Evolutionary conservation across 2,329 filamentous ascomycete genomes (phyloP).

Genomic region (Exophiala phaeomuriformis): DNA sequence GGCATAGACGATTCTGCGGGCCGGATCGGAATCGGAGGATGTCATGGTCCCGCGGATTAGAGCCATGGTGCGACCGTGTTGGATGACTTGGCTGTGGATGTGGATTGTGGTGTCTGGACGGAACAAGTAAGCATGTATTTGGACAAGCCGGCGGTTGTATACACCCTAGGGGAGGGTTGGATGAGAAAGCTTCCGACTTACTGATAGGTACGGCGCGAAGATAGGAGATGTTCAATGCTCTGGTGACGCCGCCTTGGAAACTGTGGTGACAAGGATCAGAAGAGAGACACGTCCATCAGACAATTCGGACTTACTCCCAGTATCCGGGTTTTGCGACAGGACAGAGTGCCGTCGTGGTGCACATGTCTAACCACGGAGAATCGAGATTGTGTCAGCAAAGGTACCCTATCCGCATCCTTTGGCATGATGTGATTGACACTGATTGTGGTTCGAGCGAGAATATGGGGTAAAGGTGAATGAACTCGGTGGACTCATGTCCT

Average conservation of each 20-base stretch:
- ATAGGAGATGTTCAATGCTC: constrained; percentile 47
- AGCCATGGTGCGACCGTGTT: constrained; percentile 42
- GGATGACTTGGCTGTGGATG: not conserved
- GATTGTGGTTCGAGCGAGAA: too few relatives aligned
- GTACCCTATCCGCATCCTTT: too few relatives aligned
- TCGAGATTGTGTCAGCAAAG: not conserved
- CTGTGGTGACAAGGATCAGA: constrained; percentile 13
- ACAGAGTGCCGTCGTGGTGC: constrained; percentile 45
- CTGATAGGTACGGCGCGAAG: constrained; percentile 44
- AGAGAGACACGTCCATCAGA: not conserved
- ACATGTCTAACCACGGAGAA: constrained; percentile 45
- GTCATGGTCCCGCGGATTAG: constrained; percentile 47
- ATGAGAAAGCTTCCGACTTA: constrained; percentile 19
- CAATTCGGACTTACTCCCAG: constrained; percentile 38
- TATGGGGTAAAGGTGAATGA: too few relatives aligned
- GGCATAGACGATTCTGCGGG: constrained; percentile 41
- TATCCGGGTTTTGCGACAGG: constrained; percentile 43
- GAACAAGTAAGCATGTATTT: not conserved
- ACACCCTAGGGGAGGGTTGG: too few relatives aligned
- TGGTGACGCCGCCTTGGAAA: constrained; percentile 47
- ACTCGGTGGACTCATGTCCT: too few relatives aligned
- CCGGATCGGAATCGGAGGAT: constrained; percentile 33
- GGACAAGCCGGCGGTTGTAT: not conserved
- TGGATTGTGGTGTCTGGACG: constrained; percentile 3
- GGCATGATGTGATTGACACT: too few relatives aligned